These are phyloP conservation scores for Onygenales sp. DNA, from an alignment of 2,329 filamentous ascomycete species.

Conservation along the genomic window DNA sequence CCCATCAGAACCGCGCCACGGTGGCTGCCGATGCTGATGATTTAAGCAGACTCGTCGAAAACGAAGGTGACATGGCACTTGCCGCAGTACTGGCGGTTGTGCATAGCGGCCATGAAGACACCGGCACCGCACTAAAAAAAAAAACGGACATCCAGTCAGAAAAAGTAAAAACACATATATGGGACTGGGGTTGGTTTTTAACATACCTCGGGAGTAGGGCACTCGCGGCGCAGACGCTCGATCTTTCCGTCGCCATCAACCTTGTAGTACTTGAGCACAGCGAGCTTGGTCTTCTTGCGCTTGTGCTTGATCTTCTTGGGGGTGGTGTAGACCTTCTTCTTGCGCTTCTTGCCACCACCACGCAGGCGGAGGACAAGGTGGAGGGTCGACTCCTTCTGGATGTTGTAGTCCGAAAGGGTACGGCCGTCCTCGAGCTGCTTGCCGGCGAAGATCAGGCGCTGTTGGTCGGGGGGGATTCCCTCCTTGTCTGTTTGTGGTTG, in stretches of 20 bases:
- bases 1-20: no score
- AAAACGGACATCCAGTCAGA: neutral
- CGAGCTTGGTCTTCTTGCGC: slow-evolving; percentile 99
- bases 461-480: slow-evolving; percentile 97
- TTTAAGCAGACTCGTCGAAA: slow-evolving; percentile 56
- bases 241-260: slow-evolving; percentile 99
- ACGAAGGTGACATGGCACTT: slow-evolving; percentile 63
- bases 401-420: slow-evolving; percentile 99
- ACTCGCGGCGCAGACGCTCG: slow-evolving; percentile 97
- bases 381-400: slow-evolving; percentile 99
- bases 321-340: slow-evolving; percentile 99
- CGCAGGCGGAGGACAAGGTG: slow-evolving; percentile 96
- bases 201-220: slow-evolving; percentile 77
- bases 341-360: slow-evolving; percentile 99
- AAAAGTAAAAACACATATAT: no score
- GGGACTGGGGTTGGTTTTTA: no score
- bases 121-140: slow-evolving; percentile 79
- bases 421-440: slow-evolving; percentile 99
- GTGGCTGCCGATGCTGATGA: neutral
- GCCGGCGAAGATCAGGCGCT: slow-evolving; percentile 98
- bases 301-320: slow-evolving; percentile 99
- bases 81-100: slow-evolving; percentile 96
- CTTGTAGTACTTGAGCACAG: slow-evolving; percentile 99
- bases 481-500: slow-evolving; percentile 76
- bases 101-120: slow-evolving; percentile 99